A percentile compares a stretch with the other conserved stretches of the same genome.
Conservation (phyloP, 257 asterid genomes). For the Primulina tabacum region DNA sequence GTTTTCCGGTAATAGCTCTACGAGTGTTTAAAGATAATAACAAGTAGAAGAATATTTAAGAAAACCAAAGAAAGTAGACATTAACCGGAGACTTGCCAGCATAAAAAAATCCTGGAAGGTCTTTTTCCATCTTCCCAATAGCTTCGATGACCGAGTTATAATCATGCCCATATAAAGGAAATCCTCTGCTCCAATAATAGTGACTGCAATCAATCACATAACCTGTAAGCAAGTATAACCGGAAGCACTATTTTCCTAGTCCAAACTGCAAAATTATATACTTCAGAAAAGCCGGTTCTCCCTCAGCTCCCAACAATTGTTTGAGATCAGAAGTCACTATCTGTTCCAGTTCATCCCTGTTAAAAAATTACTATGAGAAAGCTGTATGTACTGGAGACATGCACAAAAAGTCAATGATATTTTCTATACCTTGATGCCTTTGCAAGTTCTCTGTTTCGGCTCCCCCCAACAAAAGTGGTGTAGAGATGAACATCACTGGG, state of each 20-base stretch:
- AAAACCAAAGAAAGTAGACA: neutral
- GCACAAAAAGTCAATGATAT: conserved; percentile 17
- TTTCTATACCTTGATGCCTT: conserved; percentile 64
- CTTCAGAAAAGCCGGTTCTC: conserved; percentile 73
- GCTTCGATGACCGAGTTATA: conserved; percentile 61
- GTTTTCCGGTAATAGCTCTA: neutral
- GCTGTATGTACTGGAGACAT: conserved; percentile 4
- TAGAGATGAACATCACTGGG: conserved; percentile 76
- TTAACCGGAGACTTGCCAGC: conserved; percentile 54
- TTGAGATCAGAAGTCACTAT: conserved; percentile 75
- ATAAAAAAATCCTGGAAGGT: conserved; percentile 82
- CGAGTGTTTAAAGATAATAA: neutral
- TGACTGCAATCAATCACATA: conserved; percentile 60
- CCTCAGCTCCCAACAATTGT: conserved; percentile 79
- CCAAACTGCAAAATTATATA: conserved; percentile 29
- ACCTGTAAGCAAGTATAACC: conserved; percentile 27
- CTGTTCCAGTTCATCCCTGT: conserved; percentile 71
- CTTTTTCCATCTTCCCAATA: conserved; percentile 75
- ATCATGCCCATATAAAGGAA: conserved; percentile 70
- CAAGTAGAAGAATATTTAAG: neutral
- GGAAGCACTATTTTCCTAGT: neutral
- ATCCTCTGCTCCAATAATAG: conserved; percentile 80
- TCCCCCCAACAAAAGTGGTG: conserved; percentile 89
- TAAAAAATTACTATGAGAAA: conserved; percentile 19
- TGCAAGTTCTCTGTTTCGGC: conserved; percentile 80